phyloP scores from a whole-genome alignment of 2,329 filamentous ascomycete species.

The Leptosphaerulina australis region DNA sequence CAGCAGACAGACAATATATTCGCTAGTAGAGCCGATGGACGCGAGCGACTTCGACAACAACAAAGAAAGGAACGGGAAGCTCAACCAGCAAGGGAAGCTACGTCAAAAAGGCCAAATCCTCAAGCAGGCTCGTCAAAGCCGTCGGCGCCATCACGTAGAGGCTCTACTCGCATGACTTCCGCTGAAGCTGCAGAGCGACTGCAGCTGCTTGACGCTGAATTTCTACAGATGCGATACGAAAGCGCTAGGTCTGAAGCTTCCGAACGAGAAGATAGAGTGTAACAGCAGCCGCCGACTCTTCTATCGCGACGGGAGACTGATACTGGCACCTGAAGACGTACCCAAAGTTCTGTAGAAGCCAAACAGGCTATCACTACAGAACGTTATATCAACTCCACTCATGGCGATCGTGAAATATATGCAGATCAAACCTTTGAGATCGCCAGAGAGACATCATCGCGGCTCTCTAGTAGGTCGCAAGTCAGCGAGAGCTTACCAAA shows the following conservation, averaged over 20 bases:
- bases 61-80: slow-evolving; percentile 17
- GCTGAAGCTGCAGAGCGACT: slow-evolving; percentile 24
- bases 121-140: slow-evolving; percentile 10
- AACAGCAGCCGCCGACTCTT: slow-evolving; percentile 17
- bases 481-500: neutral
- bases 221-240: slow-evolving; percentile 32
- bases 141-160: slow-evolving; percentile 24
- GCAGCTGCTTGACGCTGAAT: slow-evolving; percentile 30
- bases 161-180: slow-evolving; percentile 15
- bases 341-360: too few relatives aligned
- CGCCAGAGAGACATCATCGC: too few relatives aligned
- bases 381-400: too few relatives aligned
- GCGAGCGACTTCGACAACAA: slow-evolving; percentile 20
- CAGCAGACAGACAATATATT: slow-evolving; percentile 30
- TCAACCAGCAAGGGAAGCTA: slow-evolving; percentile 11
- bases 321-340: too few relatives aligned
- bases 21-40: slow-evolving; percentile 25
- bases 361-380: too few relatives aligned
- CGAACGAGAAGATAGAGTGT: slow-evolving; percentile 33
- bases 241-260: slow-evolving; percentile 29
- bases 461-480: too few relatives aligned
- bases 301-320: slow-evolving; percentile 32
- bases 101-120: slow-evolving; percentile 1
- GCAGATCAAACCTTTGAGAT: too few relatives aligned
- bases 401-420: too few relatives aligned